Evolutionary conservation across 805 yeast genomes (phyloP).

Genomic region (Zygosaccharomyces lentus): DNA sequence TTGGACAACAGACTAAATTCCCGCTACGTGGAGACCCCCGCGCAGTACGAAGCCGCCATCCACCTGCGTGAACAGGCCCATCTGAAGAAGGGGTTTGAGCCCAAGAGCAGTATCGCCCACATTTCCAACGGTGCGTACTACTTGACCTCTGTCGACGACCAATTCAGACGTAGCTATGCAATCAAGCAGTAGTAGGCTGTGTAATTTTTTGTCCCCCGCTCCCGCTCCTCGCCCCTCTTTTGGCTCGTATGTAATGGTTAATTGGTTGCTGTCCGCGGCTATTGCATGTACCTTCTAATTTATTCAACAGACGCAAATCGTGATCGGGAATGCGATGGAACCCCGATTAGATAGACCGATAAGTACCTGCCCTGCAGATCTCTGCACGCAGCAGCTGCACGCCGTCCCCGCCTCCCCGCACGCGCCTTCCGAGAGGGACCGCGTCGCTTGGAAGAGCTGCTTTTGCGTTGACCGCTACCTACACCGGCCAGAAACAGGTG

Average conservation of each 20-base stretch:
- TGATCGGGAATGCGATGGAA: no score
- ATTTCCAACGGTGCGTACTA: conserved; percentile 77
- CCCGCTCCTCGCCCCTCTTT: no score
- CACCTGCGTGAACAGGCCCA: conserved; percentile 87
- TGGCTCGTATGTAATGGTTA: neutral
- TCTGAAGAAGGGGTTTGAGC: conserved; percentile 71
- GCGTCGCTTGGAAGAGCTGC: no score
- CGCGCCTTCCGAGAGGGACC: no score
- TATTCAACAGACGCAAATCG: no score
- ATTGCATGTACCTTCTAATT: no score
- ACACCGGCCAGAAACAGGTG: no score
- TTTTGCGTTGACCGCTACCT: no score
- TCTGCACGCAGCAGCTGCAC: no score
- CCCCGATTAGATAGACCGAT: no score
- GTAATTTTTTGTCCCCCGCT: neutral
- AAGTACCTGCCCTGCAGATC: no score
- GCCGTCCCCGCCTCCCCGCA: no score
- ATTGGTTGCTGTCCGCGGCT: neutral
- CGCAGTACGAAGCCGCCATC: conserved; percentile 75
- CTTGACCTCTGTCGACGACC: conserved; percentile 78
- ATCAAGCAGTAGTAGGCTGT: conserved; percentile 52
- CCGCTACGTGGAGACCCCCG: conserved; percentile 68
- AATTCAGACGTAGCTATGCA: conserved; percentile 77
- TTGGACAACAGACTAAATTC: conserved; percentile 60
- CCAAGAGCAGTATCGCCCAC: conserved; percentile 72